These are phyloP conservation scores for Lactarius deliciosus DNA, from an alignment of 768 basidiomycete species.

Conservation along the genomic window DNA sequence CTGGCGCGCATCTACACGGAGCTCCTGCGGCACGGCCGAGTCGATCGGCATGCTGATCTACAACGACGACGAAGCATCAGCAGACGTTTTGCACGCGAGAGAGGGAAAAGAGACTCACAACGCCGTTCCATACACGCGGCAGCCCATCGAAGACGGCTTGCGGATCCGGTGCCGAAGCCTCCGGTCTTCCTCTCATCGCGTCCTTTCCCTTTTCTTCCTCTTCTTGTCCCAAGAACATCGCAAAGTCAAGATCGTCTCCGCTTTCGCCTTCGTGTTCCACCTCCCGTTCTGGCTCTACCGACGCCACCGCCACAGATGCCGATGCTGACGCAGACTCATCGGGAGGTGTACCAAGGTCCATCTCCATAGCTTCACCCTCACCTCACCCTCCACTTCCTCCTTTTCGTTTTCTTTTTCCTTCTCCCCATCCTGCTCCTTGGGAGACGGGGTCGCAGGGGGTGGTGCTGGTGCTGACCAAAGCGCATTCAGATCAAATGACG, in stretches of 20 bases:
- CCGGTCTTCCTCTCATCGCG: background rate
- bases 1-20: conserved; percentile 68
- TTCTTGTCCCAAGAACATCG: conserved; percentile 66
- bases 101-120: conserved; percentile 45
- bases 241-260: conserved; percentile 61
- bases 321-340: conserved; percentile 7
- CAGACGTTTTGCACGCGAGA: conserved; percentile 17
- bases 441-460: conserved; percentile 33
- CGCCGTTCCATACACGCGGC: conserved; percentile 71
- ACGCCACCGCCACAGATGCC: background rate
- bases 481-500: conserved; percentile 70
- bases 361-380: conserved; percentile 9
- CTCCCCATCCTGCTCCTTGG: conserved; percentile 29
- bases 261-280: conserved; percentile 53
- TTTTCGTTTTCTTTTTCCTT: conserved; percentile 64
- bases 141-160: conserved; percentile 51
- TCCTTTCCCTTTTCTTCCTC: conserved; percentile 42
- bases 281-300: conserved; percentile 23
- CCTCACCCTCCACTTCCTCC: conserved; percentile 49
- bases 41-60: conserved; percentile 83
- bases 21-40: conserved; percentile 64
- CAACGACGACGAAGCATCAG: conserved; percentile 19
- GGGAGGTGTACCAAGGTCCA: conserved; percentile 14
- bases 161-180: conserved; percentile 24
- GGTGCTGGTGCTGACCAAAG: conserved; percentile 54